Base-by-base conservation (phyloP, 1,284 basidiomycete genomes). In the Cutaneotrichosporon mucoides region DNA sequence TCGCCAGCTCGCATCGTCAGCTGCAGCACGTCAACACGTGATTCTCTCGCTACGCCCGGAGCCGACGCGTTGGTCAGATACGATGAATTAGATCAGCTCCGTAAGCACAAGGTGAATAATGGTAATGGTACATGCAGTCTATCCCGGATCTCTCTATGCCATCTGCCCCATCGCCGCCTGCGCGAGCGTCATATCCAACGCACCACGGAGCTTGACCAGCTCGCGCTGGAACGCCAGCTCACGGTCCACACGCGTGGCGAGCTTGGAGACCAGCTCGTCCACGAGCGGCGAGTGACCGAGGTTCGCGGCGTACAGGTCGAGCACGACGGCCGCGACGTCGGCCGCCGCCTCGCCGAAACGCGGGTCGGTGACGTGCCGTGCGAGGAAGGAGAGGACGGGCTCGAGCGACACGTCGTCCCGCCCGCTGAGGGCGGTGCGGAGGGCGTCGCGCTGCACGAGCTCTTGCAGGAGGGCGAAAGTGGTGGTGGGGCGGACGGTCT, bases 361-460 rank as follows among this genome's bases (percentile, higher is more conserved):
- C 51, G 93, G 90, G 76, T 98, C 93, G 3, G 87, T 83, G 51
- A 96, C 84, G 73, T 98, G 85, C 67, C 90, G 89, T 52, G 92
- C 79, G 9, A 99, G 82, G 54, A 98, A 84, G 2, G 86, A 83
- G 8, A 99, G 82, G 16, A 99, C 82, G 0, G 95, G 95, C 75
- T 97, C 93, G 3, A 99, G 81, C 4, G 95, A 84, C 35, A 98
- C 88, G 72, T 99, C 96, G 72, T 99, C 95, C 49, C 96, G 85
- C 34, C 92, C 92, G 0, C 88, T 83, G 5, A 99, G 82, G 1
- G 96, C 95, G 66, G 86, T 85, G 56, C 87, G 84, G 44, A 99
- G 81, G 1, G 91, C 95, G 73, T 99, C 92, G 7, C 91, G 87
- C 69, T 95, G 89, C 50, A 96, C 88, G 41, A 99, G 82, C 77